These are phyloP conservation scores for Yamadazyma ubonensis DNA, from an alignment of 805 yeast species.

Conservation along the genomic window DNA sequence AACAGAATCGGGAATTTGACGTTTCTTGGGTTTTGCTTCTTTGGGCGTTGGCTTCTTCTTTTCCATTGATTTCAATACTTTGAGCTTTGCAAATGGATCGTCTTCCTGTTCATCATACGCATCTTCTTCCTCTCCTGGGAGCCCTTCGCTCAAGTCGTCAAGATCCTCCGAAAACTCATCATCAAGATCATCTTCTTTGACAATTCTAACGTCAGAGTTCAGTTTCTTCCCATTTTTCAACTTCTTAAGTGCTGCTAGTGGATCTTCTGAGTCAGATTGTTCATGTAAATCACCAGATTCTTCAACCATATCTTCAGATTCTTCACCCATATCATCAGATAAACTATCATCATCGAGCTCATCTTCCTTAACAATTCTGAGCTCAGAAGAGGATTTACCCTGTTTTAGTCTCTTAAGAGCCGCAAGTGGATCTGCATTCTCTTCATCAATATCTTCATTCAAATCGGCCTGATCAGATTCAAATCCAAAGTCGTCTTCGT, in stretches of 20 bases:
- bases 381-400: slow-evolving; percentile 7
- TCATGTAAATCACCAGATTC: slow-evolving; percentile 23
- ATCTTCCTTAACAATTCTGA: slow-evolving; percentile 31
- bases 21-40: slow-evolving; percentile 12
- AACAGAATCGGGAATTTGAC: slow-evolving; percentile 38
- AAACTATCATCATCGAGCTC: slow-evolving; percentile 25
- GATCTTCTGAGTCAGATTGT: slow-evolving; percentile 25
- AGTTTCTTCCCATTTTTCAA: slow-evolving; percentile 13
- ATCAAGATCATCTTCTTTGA: slow-evolving; percentile 39
- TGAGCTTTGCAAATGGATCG: slow-evolving; percentile 10
- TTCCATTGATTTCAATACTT: slow-evolving; percentile 19
- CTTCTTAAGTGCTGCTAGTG: slow-evolving; percentile 20
- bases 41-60: slow-evolving; percentile 12
- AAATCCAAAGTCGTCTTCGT: slow-evolving; percentile 1
- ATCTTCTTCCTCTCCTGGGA: too few species aligned
- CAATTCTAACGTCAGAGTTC: slow-evolving; percentile 16
- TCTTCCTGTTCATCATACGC: slow-evolving; percentile 22
- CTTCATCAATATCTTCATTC: not conserved
- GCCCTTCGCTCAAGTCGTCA: too few species aligned
- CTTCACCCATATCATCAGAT: slow-evolving; percentile 16
- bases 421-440: slow-evolving; percentile 22
- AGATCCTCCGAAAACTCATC: slow-evolving; percentile 7
- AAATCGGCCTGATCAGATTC: slow-evolving; percentile 8
- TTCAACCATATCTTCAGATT: slow-evolving; percentile 38
- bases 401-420: slow-evolving; percentile 18